Base-by-base conservation (phyloP, 495 filamentous ascomycete species). In the Hypoxylon cercidicola region DNA sequence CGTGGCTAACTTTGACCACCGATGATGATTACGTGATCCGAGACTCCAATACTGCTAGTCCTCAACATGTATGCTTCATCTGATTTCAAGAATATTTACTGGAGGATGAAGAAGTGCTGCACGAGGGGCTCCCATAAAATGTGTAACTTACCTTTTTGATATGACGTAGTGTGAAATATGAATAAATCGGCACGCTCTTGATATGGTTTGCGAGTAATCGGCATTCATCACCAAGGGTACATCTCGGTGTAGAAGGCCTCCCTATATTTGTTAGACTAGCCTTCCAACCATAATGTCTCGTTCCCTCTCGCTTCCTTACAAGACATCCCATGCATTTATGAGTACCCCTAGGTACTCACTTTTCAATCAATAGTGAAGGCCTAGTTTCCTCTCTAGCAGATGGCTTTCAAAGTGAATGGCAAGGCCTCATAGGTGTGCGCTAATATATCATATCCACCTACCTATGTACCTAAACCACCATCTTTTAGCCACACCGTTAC, bases 401-500 rank as follows among this genome's bases (percentile, higher is more conserved):
- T 10, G 28, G 18, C 18, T 21, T 44, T 40, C 8, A 43, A 32
- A 43, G 16, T 43, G 20, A 10, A 10, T 43, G 20, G 40, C 40
- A 19, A 41, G n/a, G 37, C 35, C 28, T 46, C 28, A n/a, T 23
- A 25, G 57, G 13, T 7, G 5, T 11, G 9, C 3, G 30, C 1
- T 4, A 32, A 32, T 32, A 32, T 2, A 32, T 32, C 30, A 32
- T 32, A 7, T 1, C 30, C 9, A n/a, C n/a, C n/a, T n/a, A n/a
- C n/a, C n/a, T 9, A 41, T 43, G 16, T 18, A 39, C 18, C 8
- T 4, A 13, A 47, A 16, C 39, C 41, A 35, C 20, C 48, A 18
- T 48, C 30, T 30, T 32, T 21, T 16, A 54, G 54, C 47, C 61
- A 43, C 41, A 48, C 37, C 35, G 49, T 59, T 59, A 34, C 32